Percentiles rank a stretch among this genome's conserved stretches.
These are phyloP conservation scores for Rubus parviflorus DNA, from an alignment of 306 rosid genomes.

Conservation along the genomic window DNA sequence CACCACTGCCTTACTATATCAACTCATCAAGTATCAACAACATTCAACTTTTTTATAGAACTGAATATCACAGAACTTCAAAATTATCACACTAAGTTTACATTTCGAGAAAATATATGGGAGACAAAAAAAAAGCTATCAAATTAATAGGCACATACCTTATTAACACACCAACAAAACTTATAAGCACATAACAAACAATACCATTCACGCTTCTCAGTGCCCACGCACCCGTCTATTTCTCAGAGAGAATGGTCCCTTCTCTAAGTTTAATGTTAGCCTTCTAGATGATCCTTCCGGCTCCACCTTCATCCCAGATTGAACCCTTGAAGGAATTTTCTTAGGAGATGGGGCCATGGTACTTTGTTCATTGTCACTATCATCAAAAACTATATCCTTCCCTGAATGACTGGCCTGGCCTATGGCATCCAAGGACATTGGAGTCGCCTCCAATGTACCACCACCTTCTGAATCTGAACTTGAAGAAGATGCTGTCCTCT, in stretches of 20 bases:
- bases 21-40: background rate
- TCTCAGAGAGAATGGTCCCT: constrained; percentile 60
- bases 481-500: constrained; percentile 31
- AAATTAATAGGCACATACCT: background rate
- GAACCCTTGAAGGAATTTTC: constrained; percentile 36
- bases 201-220: constrained; percentile 10
- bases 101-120: constrained; percentile 5
- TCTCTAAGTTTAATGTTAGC: constrained; percentile 43
- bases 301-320: constrained; percentile 30
- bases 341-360: constrained; percentile 16
- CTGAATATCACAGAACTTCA: background rate
- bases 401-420: constrained; percentile 27
- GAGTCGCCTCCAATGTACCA: constrained; percentile 27
- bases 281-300: constrained; percentile 39
- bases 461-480: constrained; percentile 40
- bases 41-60: constrained; percentile 10
- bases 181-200: background rate
- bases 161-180: constrained; percentile 24
- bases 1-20: background rate
- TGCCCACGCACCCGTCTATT: constrained; percentile 33
- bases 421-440: constrained; percentile 13
- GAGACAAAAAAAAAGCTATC: constrained; percentile 9
- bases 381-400: constrained; percentile 45
- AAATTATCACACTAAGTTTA: background rate
- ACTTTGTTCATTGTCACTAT: constrained; percentile 44